Base-by-base conservation (phyloP, 306 rosid genomes). In the Adenanthera pavonina region DNA sequence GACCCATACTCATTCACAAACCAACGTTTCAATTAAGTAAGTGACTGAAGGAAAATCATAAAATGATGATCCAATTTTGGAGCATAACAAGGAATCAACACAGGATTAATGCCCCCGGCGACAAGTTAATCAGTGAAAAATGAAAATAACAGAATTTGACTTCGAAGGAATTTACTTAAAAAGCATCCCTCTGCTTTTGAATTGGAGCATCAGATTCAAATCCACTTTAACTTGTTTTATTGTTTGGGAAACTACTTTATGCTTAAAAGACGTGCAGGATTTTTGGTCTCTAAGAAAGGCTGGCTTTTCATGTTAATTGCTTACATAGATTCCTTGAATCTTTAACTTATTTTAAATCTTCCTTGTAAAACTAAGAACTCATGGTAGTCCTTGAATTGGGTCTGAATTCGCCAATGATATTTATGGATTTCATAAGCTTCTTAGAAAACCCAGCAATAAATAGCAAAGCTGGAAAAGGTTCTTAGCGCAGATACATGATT, bases 121-220 rank as follows among this genome's bases (percentile, higher is more conserved):
- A 66, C 52, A 35, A 70, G 13, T 73, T 80, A 74, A 38, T 72
- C 78, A 77, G 79, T 65, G 56, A 44, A 65, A 41, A 64, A 75
- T 25, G 30, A 25, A 25, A 25, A 25, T 72, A 80, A 71, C 67
- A 65, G 84, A 83, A 62, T 82, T 78, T 81, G 82, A 77, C 81
- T 79, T 76, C 19, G 80, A 72, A 75, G 77, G 82, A 82, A 62
- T 83, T 84, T 56, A 72, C 25, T 77, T 70, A 49, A 25, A 40
- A 80, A 73, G 84, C 85, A 75, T 84, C 13, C 2, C 85, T 87
- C 68, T 81, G 51, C 81, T 85, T 80, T 83, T 80, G 80, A 80
- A 66, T 53, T 3, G 65, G 67, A 65, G 85, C 85, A 88, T 88
- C 88, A 25, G 80, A 84, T 88, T 89, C 88, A 88, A 83, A 84